Evolutionary conservation across 2,329 filamentous ascomycete genomes (phyloP).

Genomic region (Zymoseptoria brevis): DNA sequence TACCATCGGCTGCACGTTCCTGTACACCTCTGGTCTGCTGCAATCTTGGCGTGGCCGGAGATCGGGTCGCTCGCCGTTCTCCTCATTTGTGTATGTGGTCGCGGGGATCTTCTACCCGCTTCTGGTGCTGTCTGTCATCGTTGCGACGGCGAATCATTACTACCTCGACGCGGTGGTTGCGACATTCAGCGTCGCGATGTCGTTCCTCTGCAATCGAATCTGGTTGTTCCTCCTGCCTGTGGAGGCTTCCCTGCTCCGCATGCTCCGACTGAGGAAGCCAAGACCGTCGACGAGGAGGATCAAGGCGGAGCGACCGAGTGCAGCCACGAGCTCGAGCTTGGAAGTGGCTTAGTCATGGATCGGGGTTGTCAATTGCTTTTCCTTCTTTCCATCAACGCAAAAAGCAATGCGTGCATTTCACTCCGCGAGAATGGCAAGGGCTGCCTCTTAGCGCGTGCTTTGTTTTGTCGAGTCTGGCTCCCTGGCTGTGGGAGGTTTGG

Average conservation of each 20-base stretch:
- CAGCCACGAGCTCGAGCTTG: not conserved
- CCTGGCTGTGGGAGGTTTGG: too few species aligned
- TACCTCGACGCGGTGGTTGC: slow-evolving; percentile 48
- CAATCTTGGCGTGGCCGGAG: slow-evolving; percentile 33
- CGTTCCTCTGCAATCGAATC: slow-evolving; percentile 43
- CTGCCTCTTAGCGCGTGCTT: not conserved
- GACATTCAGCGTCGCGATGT: slow-evolving; percentile 40
- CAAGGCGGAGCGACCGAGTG: not conserved
- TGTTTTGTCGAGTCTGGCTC: not conserved
- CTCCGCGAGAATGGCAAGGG: not conserved
- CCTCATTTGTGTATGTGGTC: slow-evolving; percentile 32
- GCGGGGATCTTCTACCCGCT: slow-evolving; percentile 37
- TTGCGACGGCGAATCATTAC: slow-evolving; percentile 57
- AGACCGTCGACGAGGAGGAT: slow-evolving; percentile 40
- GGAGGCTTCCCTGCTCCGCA: slow-evolving; percentile 44
- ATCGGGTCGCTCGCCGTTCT: slow-evolving; percentile 11
- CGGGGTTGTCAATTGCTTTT: not conserved
- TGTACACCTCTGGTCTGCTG: slow-evolving; percentile 46
- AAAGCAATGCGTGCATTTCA: not conserved
- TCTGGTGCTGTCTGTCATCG: slow-evolving; percentile 44
- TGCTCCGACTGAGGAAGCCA: slow-evolving; percentile 45
- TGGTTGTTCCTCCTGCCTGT: slow-evolving; percentile 45
- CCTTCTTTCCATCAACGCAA: not conserved
- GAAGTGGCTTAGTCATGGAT: not conserved
- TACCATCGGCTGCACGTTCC: slow-evolving; percentile 43